These are phyloP conservation scores for Viridothelium virens DNA, from an alignment of 495 filamentous ascomycete genomes.

Conservation along the genomic window DNA sequence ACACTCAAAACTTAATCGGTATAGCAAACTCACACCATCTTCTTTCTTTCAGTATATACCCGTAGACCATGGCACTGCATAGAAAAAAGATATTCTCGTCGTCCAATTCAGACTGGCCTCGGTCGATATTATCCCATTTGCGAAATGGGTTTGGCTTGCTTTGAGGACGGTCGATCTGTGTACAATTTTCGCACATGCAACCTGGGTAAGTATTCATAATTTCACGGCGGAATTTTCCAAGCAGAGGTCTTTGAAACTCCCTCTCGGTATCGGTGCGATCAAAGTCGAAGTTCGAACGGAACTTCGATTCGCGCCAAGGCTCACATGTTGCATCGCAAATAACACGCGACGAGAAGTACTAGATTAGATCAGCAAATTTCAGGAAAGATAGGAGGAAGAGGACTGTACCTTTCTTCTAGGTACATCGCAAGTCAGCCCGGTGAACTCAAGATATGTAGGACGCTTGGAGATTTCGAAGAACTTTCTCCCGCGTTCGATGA, in stretches of 20 bases:
- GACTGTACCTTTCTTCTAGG: slow-evolving; percentile 74
- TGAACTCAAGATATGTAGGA: background rate
- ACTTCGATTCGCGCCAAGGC: background rate
- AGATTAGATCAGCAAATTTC: slow-evolving; percentile 65
- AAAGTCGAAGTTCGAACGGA: too few relatives aligned
- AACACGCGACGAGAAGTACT: slow-evolving; percentile 22
- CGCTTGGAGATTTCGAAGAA: slow-evolving; percentile 46
- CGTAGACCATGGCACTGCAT: background rate
- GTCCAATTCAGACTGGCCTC: too few relatives aligned
- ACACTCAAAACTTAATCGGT: too few relatives aligned
- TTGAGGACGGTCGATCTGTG: background rate
- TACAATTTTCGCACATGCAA: background rate
- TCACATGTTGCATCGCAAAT: slow-evolving; percentile 1
- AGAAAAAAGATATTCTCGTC: too few relatives aligned
- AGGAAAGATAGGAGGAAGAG: slow-evolving; percentile 82
- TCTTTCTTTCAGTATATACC: background rate
- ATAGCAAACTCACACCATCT: background rate
- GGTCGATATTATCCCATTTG: background rate
- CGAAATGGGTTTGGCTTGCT: background rate
- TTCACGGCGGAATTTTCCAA: background rate
- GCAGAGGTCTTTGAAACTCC: background rate
- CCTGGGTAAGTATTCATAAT: background rate
- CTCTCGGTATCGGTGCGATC: too few relatives aligned
- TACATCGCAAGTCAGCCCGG: slow-evolving; percentile 53
- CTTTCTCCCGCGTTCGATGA: slow-evolving; percentile 76